phyloP scores from a whole-genome alignment of 495 filamentous ascomycete species.

The Aspergillus ellipticus region DNA sequence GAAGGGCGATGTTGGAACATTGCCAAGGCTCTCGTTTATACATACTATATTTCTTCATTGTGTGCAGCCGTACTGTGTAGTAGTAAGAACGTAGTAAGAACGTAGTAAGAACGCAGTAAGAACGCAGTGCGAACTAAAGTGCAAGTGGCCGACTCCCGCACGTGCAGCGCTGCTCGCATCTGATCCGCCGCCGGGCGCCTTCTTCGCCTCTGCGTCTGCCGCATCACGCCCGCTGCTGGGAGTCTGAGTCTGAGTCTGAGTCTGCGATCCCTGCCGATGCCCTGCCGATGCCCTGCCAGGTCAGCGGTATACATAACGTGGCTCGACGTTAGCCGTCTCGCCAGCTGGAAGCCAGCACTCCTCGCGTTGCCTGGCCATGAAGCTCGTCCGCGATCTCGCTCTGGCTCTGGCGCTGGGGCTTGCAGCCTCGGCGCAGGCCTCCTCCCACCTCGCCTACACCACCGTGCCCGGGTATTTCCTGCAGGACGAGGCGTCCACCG shows the following conservation, averaged over 20 bases:
- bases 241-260: no score
- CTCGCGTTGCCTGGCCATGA: slow-evolving; percentile 20
- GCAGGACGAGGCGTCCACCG: slow-evolving; percentile 63
- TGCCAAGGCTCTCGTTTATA: slow-evolving; percentile 3
- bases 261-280: no score
- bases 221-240: no score
- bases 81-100: no score
- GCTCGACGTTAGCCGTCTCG: not conserved
- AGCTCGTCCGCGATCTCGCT: slow-evolving; percentile 23
- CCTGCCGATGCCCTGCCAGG: no score
- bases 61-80: no score
- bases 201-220: no score
- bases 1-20: slow-evolving; percentile 2
- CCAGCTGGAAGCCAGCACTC: not conserved
- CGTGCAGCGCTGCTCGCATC: slow-evolving; percentile 13
- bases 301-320: not conserved
- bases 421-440: slow-evolving; percentile 19
- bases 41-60: not conserved
- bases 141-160: slow-evolving; percentile 1
- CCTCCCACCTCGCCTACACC: slow-evolving; percentile 58
- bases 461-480: slow-evolving; percentile 66
- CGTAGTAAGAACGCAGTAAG: no score
- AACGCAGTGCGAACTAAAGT: no score
- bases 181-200: not conserved
- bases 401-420: slow-evolving; percentile 21